Conservation (phyloP, 2,329 filamentous ascomycete genomes). For the Taxawa tesnikishii region DNA sequence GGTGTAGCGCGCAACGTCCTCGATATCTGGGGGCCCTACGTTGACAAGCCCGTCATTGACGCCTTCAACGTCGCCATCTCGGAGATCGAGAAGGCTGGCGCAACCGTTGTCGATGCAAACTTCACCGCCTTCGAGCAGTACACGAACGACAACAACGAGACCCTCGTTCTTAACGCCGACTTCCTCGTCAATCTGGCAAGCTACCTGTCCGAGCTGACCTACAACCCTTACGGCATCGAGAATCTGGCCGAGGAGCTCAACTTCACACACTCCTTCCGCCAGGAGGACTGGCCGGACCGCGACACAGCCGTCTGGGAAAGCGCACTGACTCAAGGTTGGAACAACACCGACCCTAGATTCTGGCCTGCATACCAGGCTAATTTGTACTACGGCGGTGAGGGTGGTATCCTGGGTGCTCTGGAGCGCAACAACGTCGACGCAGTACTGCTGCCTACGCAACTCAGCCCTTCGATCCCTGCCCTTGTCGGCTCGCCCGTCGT, state of each 20-base stretch:
- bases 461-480: constrained; percentile 37
- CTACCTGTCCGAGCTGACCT: constrained; percentile 44
- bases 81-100: constrained; percentile 42
- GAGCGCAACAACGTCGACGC: constrained; percentile 46
- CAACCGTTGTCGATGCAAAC: constrained; percentile 47
- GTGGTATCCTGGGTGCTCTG: constrained; percentile 50
- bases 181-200: constrained; percentile 44
- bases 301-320: constrained; percentile 46
- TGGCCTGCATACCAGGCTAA: constrained; percentile 44
- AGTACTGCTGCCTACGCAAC: constrained; percentile 45
- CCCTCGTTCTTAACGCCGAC: constrained; percentile 43
- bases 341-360: constrained; percentile 45
- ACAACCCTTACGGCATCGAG: constrained; percentile 45
- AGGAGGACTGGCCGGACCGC: constrained; percentile 49
- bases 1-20: constrained; percentile 52
- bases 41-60: constrained; percentile 29
- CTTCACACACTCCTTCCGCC: constrained; percentile 41
- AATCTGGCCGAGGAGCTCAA: constrained; percentile 38
- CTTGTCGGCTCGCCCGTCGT: constrained; percentile 49
- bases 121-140: constrained; percentile 41
- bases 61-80: constrained; percentile 45
- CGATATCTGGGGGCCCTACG: constrained; percentile 18
- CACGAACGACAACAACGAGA: constrained; percentile 25
- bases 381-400: constrained; percentile 42
- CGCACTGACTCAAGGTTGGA: constrained; percentile 38